These are phyloP conservation scores for Solanum rostratum DNA, from an alignment of 257 asterid genomes.

Conservation along the genomic window DNA sequence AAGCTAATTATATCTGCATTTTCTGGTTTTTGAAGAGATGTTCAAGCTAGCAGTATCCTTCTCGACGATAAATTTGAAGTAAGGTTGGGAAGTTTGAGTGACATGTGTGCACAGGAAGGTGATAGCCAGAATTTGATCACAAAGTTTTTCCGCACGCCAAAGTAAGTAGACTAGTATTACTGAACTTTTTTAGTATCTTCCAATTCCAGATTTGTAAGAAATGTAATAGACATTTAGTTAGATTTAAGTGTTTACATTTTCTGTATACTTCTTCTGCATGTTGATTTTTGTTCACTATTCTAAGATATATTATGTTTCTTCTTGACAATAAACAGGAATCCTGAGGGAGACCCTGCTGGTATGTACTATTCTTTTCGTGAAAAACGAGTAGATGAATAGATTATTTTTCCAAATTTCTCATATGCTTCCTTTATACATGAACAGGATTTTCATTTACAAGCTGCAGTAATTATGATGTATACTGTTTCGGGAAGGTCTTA, in stretches of 20 bases:
- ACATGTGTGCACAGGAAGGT: constrained; percentile 31
- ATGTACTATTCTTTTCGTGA: constrained; percentile 3
- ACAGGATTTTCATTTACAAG: constrained; percentile 31
- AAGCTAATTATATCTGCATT: constrained; percentile 2
- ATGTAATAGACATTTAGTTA: background rate
- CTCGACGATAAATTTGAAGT: constrained; percentile 73
- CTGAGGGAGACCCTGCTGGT: constrained; percentile 31
- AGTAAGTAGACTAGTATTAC: constrained; percentile 24
- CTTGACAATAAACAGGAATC: constrained; percentile 37
- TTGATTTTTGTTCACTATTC: background rate
- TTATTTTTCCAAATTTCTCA: background rate
- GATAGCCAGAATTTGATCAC: constrained; percentile 25
- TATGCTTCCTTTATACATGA: background rate
- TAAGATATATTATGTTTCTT: background rate
- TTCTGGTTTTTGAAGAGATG: constrained; percentile 35
- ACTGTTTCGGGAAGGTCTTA: constrained; percentile 56
- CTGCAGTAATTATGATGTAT: constrained; percentile 47
- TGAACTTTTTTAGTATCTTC: background rate
- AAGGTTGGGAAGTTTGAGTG: constrained; percentile 65
- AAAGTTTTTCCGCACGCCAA: constrained; percentile 35
- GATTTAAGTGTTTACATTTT: background rate
- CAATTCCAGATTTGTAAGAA: background rate
- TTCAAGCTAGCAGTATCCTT: constrained; percentile 78
- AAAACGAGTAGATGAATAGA: background rate
- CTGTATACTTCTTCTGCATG: background rate